Evolutionary conservation across 2,329 filamentous ascomycete species (phyloP), one percentile per base, ranked within the genome.

Genomic region (Colletotrichum tamarilloi): DNA sequence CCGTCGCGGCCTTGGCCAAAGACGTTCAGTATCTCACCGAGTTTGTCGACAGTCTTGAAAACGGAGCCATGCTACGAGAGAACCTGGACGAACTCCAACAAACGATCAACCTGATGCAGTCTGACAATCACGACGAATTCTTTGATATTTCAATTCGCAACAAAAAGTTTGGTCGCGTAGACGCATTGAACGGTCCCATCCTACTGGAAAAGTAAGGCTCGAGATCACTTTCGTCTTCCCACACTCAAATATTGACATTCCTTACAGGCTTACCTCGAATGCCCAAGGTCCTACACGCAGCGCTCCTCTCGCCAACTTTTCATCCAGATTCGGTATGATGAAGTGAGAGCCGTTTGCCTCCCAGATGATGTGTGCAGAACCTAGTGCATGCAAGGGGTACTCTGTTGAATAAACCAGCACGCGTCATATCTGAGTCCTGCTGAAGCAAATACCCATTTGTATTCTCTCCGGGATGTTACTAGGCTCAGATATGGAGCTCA

Each of bases 21-120:
- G 97, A 99, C 82, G 94, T 97, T 14, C 86, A 91, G 75, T 96
- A 97, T 80, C 89, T 99, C 5, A 91, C 93, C 19, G 88, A 93
- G 70, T 99, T 99, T 81, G 96, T 99, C 59, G 91, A 94, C 76
- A 92, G 91, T 57, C 90, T 99, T 24, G 93, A 95, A 76, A 96
- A 97, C 76, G 89, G 90, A 6, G 92, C 92, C n/a, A 95, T 97
- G 83, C 86, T 99, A 24, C 90, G 93, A 75, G 93, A 97, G 79
- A 97, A 97, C 76, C 86, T 99, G 52, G 95, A 98, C 78, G 97
- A 98, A 84, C 87, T 99, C 46, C 92, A 96, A 77, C 97, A 99
- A 85, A 98, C 97, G 1, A 93, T 98, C 59, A 91, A 93, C 73
- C 87, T 99, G 30, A 93, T 99, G 89, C 92, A 94, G 79, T 90